Evolutionary conservation across 768 basidiomycete genomes (phyloP).

Genomic region (Aureoboletus auriporus): DNA sequence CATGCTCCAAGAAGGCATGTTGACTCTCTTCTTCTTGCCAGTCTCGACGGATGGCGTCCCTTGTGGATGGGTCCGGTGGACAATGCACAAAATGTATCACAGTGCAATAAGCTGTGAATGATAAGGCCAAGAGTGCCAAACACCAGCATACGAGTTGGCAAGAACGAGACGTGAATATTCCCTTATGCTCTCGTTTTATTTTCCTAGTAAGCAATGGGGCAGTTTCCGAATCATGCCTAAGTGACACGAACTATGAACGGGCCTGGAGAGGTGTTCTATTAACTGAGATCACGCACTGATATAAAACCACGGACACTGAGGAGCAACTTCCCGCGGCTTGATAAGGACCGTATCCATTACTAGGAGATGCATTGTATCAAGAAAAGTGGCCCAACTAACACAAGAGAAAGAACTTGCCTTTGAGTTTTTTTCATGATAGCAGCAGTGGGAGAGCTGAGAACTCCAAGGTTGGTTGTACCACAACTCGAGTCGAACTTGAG

Average conservation of each 20-base stretch:
- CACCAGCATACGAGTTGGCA: background rate
- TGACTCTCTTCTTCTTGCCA: slow-evolving; percentile 6
- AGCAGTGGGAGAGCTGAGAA: no score
- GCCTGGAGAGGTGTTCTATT: background rate
- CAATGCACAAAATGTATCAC: slow-evolving; percentile 1
- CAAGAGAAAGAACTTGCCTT: background rate
- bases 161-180: background rate
- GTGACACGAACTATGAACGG: background rate
- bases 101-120: background rate
- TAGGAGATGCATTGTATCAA: background rate
- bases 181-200: no score
- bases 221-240: background rate
- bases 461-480: no score
- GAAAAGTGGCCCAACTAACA: no score
- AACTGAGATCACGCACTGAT: background rate
- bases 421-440: background rate
- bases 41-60: background rate
- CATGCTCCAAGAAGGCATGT: background rate
- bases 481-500: no score
- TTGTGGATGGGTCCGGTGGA: slow-evolving; percentile 3
- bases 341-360: background rate
- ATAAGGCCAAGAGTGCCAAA: background rate
- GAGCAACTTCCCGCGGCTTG: no score
- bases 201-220: background rate
- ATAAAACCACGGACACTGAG: background rate